Conservation (phyloP, 352 stramenopile genomes). For the Pythium oligandrum region DNA sequence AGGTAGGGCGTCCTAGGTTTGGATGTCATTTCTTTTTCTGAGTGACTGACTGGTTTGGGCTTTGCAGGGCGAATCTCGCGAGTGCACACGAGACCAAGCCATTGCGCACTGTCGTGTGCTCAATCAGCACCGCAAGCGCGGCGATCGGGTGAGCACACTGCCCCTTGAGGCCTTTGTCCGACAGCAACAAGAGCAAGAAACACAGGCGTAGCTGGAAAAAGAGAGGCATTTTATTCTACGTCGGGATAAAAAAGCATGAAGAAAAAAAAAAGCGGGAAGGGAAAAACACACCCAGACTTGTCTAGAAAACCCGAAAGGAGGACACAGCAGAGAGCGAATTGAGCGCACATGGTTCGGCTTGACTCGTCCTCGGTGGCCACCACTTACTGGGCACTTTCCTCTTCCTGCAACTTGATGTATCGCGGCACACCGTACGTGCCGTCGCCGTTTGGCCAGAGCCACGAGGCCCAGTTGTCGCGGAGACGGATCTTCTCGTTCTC, state of each 20-base stretch:
- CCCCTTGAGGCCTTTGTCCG: conserved; percentile 37
- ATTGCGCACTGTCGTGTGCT: conserved; percentile 34
- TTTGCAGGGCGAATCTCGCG: conserved; percentile 32
- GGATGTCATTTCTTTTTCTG: not conserved
- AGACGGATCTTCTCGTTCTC: conserved; percentile 89
- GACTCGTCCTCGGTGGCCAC: not conserved
- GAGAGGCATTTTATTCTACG: not conserved
- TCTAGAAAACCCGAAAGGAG: not conserved
- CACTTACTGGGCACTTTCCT: conserved; percentile 11
- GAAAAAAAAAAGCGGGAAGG: not conserved
- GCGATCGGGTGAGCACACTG: conserved; percentile 40
- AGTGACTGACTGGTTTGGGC: not conserved
- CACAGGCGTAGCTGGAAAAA: not conserved
- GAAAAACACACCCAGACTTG: not conserved
- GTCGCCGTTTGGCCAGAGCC: conserved; percentile 87
- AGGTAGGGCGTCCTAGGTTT: conserved; percentile 22
- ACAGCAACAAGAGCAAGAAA: conserved; percentile 16
- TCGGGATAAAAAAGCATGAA: not conserved
- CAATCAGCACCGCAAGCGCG: conserved; percentile 44
- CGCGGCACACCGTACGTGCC: conserved; percentile 80
- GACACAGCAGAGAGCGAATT: not conserved
- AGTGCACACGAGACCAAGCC: conserved; percentile 53
- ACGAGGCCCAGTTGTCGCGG: conserved; percentile 82
- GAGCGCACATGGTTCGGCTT: not conserved
- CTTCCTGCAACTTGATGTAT: conserved; percentile 81